Evolutionary conservation across 164 flowering plant species (phyloP).

Genomic region (Chloranthus sessilifolius): DNA sequence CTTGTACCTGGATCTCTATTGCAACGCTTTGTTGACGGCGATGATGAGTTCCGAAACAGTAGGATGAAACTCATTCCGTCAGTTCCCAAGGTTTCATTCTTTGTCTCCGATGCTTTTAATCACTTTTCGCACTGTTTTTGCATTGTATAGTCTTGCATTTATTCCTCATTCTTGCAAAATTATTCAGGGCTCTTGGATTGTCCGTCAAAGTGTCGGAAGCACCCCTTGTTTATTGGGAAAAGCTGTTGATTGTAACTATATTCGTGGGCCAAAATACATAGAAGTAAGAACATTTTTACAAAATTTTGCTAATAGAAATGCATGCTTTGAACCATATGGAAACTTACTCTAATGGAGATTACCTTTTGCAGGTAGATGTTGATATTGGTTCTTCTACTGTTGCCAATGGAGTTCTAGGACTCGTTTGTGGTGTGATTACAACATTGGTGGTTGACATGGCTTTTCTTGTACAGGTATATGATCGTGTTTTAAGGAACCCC

Average conservation of each 20-base stretch:
- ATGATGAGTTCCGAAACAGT: conserved; percentile 95
- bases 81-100: conserved; percentile 78
- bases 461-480: conserved; percentile 89
- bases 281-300: conserved; percentile 51
- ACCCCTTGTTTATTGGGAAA: conserved; percentile 96
- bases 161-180: conserved; percentile 8
- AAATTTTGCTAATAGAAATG: neutral
- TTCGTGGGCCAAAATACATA: conserved; percentile 80
- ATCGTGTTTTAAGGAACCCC: too few relatives aligned
- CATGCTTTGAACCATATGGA: neutral
- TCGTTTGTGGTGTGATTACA: conserved; percentile 90
- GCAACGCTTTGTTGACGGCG: conserved; percentile 98
- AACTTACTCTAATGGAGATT: conserved; percentile 2
- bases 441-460: conserved; percentile 99
- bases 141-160: neutral
- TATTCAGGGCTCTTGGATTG: conserved; percentile 97
- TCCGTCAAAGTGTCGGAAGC: conserved; percentile 99
- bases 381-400: conserved; percentile 99
- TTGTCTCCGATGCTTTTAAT: neutral
- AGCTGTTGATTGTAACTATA: conserved; percentile 97
- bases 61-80: conserved; percentile 97
- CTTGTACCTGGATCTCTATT: conserved; percentile 80
- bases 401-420: conserved; percentile 98
- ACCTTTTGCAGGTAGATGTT: conserved; percentile 75
- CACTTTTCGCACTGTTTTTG: neutral